phyloP scores from a whole-genome alignment of 2,329 filamentous ascomycete species.

The Ophiocordyceps polyrhachis-furcata region DNA sequence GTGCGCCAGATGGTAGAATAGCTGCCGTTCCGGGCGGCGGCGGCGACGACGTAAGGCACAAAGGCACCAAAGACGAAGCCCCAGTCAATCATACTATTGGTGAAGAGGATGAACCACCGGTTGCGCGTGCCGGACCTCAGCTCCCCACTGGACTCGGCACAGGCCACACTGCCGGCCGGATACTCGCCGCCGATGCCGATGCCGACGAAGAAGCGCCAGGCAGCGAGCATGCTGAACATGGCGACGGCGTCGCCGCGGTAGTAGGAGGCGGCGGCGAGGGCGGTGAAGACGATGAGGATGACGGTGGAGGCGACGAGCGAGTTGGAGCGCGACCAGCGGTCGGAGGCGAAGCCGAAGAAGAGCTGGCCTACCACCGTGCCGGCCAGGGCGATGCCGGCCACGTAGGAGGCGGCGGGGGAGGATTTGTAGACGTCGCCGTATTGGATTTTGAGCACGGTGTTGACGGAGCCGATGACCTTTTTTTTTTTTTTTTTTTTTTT shows the following conservation, averaged over 20 bases:
- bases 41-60: constrained; percentile 45
- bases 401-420: constrained; percentile 53
- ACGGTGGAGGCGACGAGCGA: constrained; percentile 64
- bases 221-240: constrained; percentile 57
- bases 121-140: constrained; percentile 68
- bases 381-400: constrained; percentile 68
- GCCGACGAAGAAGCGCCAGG: constrained; percentile 68
- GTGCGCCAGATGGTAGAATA: constrained; percentile 65
- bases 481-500: too few relatives aligned
- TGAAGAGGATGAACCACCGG: constrained; percentile 80
- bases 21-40: constrained; percentile 39
- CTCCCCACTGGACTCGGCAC: constrained; percentile 69
- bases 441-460: constrained; percentile 50
- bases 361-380: constrained; percentile 73
- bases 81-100: constrained; percentile 69
- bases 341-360: constrained; percentile 61
- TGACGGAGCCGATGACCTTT: constrained; percentile 81
- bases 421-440: constrained; percentile 52
- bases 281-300: constrained; percentile 72
- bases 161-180: constrained; percentile 66
- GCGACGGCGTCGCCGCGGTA: constrained; percentile 48
- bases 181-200: constrained; percentile 74
- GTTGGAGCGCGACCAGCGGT: constrained; percentile 72
- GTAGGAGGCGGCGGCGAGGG: constrained; percentile 60
- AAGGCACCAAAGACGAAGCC: constrained; percentile 70